Conservation (phyloP, 2,329 filamentous ascomycete species). For the Beauveria australis region DNA sequence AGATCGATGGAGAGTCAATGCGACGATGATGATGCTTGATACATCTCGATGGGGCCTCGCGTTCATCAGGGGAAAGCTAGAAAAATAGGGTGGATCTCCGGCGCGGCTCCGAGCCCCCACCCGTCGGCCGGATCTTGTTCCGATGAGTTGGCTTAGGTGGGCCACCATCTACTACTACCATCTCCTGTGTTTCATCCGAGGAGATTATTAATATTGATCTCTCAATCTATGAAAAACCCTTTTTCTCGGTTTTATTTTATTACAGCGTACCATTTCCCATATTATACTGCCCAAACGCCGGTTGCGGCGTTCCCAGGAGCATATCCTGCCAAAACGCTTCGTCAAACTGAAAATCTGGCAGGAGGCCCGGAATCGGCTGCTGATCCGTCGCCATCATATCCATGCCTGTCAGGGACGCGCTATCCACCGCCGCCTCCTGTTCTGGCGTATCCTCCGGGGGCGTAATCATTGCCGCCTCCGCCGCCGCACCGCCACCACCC, state of each 20-base stretch:
- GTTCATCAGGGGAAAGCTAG: not conserved
- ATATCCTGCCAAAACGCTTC: constrained; percentile 8
- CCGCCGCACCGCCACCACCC: not conserved
- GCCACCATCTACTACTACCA: too few relatives aligned
- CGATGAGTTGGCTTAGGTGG: not conserved
- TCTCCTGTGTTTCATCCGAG: too few relatives aligned
- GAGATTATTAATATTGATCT: not conserved
- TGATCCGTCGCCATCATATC: not conserved
- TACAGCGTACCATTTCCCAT: not conserved
- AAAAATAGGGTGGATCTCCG: not conserved
- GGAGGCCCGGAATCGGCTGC: not conserved
- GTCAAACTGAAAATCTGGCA: constrained; percentile 4
- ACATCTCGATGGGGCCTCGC: not conserved
- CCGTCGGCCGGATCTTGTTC: not conserved
- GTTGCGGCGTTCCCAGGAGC: not conserved
- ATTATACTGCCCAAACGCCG: not conserved
- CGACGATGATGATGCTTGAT: not conserved
- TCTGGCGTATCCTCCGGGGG: not conserved
- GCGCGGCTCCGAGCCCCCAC: not conserved
- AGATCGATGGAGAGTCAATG: not conserved
- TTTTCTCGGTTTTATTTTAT: not conserved
- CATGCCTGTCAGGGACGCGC: not conserved
- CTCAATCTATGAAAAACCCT: too few relatives aligned
- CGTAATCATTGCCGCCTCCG: not conserved
- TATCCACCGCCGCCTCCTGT: not conserved